These are phyloP conservation scores for Annulohypoxylon moriforme DNA, from an alignment of 495 filamentous ascomycete genomes.

Conservation along the genomic window DNA sequence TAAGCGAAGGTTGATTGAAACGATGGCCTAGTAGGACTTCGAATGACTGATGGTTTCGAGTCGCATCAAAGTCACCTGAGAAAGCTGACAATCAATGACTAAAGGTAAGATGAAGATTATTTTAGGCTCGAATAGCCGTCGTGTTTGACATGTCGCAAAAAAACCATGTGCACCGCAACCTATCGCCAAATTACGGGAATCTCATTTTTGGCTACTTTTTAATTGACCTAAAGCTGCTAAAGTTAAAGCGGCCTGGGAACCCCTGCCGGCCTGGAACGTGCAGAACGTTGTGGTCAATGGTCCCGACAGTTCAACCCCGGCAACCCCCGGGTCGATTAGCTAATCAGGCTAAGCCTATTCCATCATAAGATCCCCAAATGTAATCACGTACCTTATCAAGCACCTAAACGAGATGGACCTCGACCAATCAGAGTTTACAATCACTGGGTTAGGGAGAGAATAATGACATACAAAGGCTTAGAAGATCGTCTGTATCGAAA, in stretches of 20 bases:
- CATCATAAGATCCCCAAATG: not conserved
- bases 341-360: not conserved
- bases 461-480: not conserved
- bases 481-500: slow-evolving; percentile 31
- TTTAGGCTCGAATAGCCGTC: slow-evolving; percentile 24
- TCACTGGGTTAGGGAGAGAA: not conserved
- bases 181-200: slow-evolving; percentile 36
- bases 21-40: slow-evolving; percentile 6
- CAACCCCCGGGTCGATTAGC: not conserved
- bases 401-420: not conserved
- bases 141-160: slow-evolving; percentile 43
- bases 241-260: slow-evolving; percentile 21
- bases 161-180: slow-evolving; percentile 27
- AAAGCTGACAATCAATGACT: slow-evolving; percentile 12
- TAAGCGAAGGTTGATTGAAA: slow-evolving; percentile 14
- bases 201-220: slow-evolving; percentile 37
- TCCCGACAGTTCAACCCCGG: not conserved
- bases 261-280: slow-evolving; percentile 28
- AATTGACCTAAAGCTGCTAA: slow-evolving; percentile 20
- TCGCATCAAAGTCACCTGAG: slow-evolving; percentile 29
- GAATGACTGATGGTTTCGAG: not conserved
- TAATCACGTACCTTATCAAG: not conserved
- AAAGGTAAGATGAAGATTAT: slow-evolving; percentile 14
- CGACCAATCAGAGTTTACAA: not conserved
- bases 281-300: not conserved